These are phyloP conservation scores for Davidsoniella australis DNA, from an alignment of 2,329 filamentous ascomycete species.

Conservation along the genomic window DNA sequence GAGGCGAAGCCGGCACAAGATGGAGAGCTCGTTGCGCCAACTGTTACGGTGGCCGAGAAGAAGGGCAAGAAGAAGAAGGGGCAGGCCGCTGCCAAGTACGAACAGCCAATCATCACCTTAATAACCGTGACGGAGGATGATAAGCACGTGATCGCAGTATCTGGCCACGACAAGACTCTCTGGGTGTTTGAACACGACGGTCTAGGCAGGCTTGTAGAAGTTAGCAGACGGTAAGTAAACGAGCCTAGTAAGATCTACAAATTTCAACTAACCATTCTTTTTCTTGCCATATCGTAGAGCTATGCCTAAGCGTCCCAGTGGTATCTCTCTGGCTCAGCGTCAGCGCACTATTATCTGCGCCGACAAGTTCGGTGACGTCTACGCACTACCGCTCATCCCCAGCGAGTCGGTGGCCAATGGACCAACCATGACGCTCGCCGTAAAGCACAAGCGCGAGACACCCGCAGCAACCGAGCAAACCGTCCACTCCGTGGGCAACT, in stretches of 20 bases:
- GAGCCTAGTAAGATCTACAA: background rate
- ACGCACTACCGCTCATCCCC: constrained; percentile 57
- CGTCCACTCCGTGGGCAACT: constrained; percentile 48
- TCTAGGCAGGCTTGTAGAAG: constrained; percentile 41
- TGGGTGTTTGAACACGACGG: constrained; percentile 59
- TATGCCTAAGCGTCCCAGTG: constrained; percentile 82
- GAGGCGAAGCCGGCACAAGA: constrained; percentile 28
- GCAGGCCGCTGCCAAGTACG: constrained; percentile 22
- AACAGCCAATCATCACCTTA: constrained; percentile 50
- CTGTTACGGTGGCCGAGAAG: constrained; percentile 12
- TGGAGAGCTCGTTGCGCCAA: constrained; percentile 15
- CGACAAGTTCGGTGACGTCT: constrained; percentile 97
- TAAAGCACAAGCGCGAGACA: constrained; percentile 22
- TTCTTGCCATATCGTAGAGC: constrained; percentile 27
- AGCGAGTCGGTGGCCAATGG: constrained; percentile 13
- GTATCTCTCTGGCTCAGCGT: constrained; percentile 53
- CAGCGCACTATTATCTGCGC: constrained; percentile 58
- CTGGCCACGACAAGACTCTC: constrained; percentile 80
- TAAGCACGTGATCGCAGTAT: constrained; percentile 57
- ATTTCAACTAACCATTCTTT: too few species aligned
- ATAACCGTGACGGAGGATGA: constrained; percentile 47
- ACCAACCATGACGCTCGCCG: constrained; percentile 13
- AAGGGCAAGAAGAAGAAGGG: constrained; percentile 19
- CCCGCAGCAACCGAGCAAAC: constrained; percentile 41
- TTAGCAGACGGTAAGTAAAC: constrained; percentile 49